phyloP scores from a whole-genome alignment of 441 rosid species.

The Geranium incanum region DNA sequence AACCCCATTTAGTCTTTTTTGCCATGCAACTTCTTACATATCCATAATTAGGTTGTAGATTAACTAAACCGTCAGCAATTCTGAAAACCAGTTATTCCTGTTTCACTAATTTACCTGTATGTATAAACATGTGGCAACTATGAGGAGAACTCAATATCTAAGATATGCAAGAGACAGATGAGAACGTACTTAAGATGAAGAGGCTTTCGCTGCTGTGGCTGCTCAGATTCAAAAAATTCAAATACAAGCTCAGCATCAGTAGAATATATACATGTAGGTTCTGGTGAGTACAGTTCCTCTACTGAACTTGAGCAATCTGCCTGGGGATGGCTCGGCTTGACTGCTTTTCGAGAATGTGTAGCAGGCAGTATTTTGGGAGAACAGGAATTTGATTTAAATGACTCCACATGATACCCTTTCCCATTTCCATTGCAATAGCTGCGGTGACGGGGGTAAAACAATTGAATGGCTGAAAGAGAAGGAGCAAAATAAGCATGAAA shows the following conservation, averaged over 20 bases:
- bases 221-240: conserved; percentile 24
- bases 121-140: not conserved
- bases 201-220: conserved; percentile 25
- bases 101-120: not conserved
- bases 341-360: not conserved
- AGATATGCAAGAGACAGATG: not conserved
- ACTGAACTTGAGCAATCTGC: no score
- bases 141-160: not conserved
- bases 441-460: conserved; percentile 18
- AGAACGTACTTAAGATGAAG: conserved; percentile 24
- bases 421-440: not conserved
- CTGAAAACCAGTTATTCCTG: not conserved
- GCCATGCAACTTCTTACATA: not conserved
- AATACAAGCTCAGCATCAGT: conserved; percentile 24
- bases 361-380: not conserved
- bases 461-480: conserved; percentile 28
- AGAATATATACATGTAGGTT: not conserved
- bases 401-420: no score
- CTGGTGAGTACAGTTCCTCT: no score
- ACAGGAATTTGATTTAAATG: no score
- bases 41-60: not conserved
- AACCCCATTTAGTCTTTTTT: not conserved
- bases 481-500: conserved; percentile 30
- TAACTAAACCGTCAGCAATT: not conserved
- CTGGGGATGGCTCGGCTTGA: not conserved